phyloP scores from a whole-genome alignment of 257 asterid species.

The Ehretia macrophylla region DNA sequence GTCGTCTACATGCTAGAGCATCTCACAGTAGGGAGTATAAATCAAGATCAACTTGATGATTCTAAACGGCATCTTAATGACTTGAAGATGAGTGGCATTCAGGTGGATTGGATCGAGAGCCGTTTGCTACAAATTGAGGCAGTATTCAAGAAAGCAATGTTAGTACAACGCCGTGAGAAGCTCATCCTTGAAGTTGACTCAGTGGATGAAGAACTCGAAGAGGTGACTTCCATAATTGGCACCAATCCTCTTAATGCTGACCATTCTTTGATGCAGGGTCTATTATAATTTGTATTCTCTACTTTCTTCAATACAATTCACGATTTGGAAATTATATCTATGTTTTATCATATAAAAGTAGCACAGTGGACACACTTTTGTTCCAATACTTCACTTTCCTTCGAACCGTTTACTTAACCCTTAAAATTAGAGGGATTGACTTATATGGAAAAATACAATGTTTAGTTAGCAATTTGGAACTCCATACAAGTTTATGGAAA shows the following conservation, averaged over 20 bases:
- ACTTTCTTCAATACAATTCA: no score
- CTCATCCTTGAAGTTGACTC: background rate
- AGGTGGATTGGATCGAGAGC: conserved; percentile 14
- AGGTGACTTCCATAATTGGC: conserved; percentile 6
- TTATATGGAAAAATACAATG: no score
- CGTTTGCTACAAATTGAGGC: conserved; percentile 10
- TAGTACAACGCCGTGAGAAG: conserved; percentile 4
- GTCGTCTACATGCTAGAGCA: conserved; percentile 8
- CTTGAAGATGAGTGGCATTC: conserved; percentile 18
- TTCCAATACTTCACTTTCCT: no score
- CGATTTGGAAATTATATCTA: no score
- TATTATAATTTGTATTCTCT: conserved; percentile 14
- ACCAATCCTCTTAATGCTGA: background rate
- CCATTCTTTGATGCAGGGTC: conserved; percentile 12
- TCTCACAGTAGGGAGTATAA: conserved; percentile 8
- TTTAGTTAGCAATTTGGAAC: no score
- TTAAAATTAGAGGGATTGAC: no score
- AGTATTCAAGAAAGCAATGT: conserved; percentile 1
- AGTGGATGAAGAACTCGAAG: conserved; percentile 10
- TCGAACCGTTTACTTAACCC: no score
- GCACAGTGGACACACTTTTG: no score
- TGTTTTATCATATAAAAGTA: no score
- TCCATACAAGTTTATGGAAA: no score
- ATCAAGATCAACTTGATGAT: conserved; percentile 4
- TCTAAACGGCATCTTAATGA: conserved; percentile 12